Base-by-base conservation (phyloP, 805 yeast genomes). In the Sugiyamaella lignohabitans region DNA sequence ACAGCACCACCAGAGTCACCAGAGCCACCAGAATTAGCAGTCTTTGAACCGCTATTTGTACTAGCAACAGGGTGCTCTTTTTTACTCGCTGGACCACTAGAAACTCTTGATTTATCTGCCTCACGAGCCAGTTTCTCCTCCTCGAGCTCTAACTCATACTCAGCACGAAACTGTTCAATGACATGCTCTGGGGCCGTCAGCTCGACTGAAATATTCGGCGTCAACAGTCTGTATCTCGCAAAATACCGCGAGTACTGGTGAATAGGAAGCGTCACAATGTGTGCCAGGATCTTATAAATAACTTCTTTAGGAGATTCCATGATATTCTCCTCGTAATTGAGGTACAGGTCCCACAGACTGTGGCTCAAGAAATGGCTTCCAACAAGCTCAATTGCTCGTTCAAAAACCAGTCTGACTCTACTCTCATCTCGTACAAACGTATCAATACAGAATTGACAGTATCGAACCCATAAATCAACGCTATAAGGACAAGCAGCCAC, bases 181-280 rank as follows among this genome's bases (percentile, higher is more conserved):
- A 54, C 56, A 2, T 55, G 62, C 3, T 53, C 49, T 1, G 65
- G 53, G 1, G 69, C 61, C 20, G 68, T 48, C 42, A 65, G 68
- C 5, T 55, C 53, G 2, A 67, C 52, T 2, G 46, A 67, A 43
- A 59, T 66, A 66, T 24, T 63, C 58, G 42, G 69, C 14, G 56
- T 49, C 10, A 62, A 19, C n/a, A 43, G 46, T n/a, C 56, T 49
- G 51, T 62, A 66, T 50, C 58, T 71, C 59, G 67, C 79, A 57
- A 77, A 84, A 61, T 82, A 91, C 53, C 76, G 79, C 0, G 96
- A 82, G 61, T 87, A 89, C 57, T 88, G 95, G 63, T 91, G 91
- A 39, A 91, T 64, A 0, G 96, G 96, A 1, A 85, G 69, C 37
- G 44, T 51, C 8, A 61, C 47, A 30, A 65, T 52, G 24, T 65